These are phyloP conservation scores for Chloris gayana DNA, from an alignment of 176 grass and related monocot genomes.

Conservation along the genomic window DNA sequence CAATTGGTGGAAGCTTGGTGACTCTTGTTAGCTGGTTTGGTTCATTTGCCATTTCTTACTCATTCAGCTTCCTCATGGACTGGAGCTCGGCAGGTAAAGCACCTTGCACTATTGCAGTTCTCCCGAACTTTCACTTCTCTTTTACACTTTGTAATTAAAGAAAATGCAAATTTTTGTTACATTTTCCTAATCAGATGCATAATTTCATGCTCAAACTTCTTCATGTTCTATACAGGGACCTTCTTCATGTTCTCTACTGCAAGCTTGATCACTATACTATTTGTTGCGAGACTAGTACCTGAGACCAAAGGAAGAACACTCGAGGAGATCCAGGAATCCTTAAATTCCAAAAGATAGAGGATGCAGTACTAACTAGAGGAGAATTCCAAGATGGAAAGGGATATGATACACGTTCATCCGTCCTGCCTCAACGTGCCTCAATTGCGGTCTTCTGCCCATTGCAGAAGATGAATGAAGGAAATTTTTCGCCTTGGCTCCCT, in stretches of 20 bases:
- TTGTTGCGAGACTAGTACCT: slow-evolving; percentile 65
- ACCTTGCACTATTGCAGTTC: background rate
- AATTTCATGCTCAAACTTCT: slow-evolving; percentile 2
- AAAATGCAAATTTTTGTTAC: background rate
- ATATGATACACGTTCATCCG: background rate
- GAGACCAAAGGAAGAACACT: slow-evolving; percentile 86
- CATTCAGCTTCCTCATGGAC: slow-evolving; percentile 75
- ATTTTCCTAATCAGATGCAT: background rate
- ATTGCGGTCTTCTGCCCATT: background rate
- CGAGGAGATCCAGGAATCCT: slow-evolving; percentile 72
- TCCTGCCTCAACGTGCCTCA: background rate
- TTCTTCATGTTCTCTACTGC: slow-evolving; percentile 78
- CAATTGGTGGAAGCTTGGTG: slow-evolving; percentile 74
- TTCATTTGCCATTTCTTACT: slow-evolving; percentile 70
- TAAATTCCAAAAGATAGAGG: slow-evolving; percentile 46
- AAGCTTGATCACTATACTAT: slow-evolving; percentile 60
- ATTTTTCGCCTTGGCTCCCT: background rate
- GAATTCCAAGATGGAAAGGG: slow-evolving; percentile 1
- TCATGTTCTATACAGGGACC: slow-evolving; percentile 48
- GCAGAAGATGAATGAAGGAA: slow-evolving; percentile 8
- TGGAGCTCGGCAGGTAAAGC: slow-evolving; percentile 72
- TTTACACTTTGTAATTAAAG: background rate
- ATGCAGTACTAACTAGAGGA: background rate
- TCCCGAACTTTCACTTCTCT: background rate
- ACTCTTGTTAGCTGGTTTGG: slow-evolving; percentile 73